A percentile compares a stretch with the other conserved stretches of the same genome.
These are phyloP conservation scores for Solanum pennellii DNA, from an alignment of 257 asterid species.

Conservation along the genomic window DNA sequence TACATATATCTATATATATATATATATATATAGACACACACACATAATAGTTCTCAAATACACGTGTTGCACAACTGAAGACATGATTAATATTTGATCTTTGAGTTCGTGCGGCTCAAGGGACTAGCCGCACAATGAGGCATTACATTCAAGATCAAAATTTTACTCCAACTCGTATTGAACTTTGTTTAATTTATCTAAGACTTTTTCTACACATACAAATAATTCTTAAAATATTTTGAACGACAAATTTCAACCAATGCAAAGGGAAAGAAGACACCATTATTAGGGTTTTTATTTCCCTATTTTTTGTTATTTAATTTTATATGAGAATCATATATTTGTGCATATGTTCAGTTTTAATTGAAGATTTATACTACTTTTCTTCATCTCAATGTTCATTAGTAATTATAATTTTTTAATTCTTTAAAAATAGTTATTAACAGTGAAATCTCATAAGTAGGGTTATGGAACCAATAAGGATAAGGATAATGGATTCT, in stretches of 20 bases:
- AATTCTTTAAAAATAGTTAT: too few relatives aligned
- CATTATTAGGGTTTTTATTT: too few relatives aligned
- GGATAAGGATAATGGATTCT: too few relatives aligned
- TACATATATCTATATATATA: too few relatives aligned
- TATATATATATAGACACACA: too few relatives aligned
- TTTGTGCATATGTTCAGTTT: background rate
- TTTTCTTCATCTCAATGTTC: background rate
- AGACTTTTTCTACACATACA: background rate
- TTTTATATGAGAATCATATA: background rate
- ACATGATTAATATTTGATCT: too few relatives aligned
- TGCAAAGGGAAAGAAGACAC: background rate
- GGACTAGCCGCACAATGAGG: background rate
- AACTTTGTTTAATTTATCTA: background rate
- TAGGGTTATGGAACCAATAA: too few relatives aligned
- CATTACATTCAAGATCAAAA: background rate
- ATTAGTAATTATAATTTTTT: too few relatives aligned
- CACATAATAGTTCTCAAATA: background rate
- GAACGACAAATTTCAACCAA: background rate
- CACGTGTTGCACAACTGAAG: background rate
- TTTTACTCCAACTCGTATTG: background rate
- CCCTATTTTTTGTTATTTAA: background rate
- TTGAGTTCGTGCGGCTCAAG: background rate
- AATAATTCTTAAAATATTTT: background rate
- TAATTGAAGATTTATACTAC: background rate
- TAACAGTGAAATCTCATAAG: too few relatives aligned